These are phyloP conservation scores for Aspergillus pseudoglaucus DNA, from an alignment of 2,329 filamentous ascomycete species.

Conservation along the genomic window DNA sequence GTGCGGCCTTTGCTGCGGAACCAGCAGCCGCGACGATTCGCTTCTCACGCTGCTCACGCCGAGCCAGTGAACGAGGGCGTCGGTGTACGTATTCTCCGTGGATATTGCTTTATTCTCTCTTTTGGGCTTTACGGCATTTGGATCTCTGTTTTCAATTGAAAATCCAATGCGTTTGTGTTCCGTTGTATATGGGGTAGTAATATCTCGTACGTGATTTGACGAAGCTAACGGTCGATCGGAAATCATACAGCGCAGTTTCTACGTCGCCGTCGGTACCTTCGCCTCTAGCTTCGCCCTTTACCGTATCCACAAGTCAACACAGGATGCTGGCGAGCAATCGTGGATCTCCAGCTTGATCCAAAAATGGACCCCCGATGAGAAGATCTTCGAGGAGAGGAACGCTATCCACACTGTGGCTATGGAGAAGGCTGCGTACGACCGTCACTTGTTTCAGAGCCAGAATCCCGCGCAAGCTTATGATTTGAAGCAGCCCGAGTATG, in stretches of 20 bases:
- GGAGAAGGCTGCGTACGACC: conserved; percentile 58
- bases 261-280: conserved; percentile 38
- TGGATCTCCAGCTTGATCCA: conserved; percentile 46
- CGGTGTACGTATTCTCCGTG: conserved; percentile 33
- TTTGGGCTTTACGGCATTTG: not conserved
- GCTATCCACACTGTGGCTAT: conserved; percentile 54
- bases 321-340: conserved; percentile 33
- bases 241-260: conserved; percentile 40
- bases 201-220: not conserved
- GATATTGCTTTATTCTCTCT: conserved; percentile 4
- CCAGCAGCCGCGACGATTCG: conserved; percentile 40
- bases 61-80: conserved; percentile 42
- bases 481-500: conserved; percentile 60
- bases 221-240: conserved; percentile 13
- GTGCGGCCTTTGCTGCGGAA: conserved; percentile 33
- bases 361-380: conserved; percentile 49
- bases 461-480: conserved; percentile 41
- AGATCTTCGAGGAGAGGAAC: conserved; percentile 51
- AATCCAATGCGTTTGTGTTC: too few species aligned
- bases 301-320: conserved; percentile 32
- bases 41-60: conserved; percentile 35
- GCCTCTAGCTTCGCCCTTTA: conserved; percentile 39
- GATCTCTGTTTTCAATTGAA: too few species aligned
- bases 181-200: too few species aligned
- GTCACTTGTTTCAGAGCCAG: conserved; percentile 52